Base-by-base conservation (phyloP, 2,329 filamentous ascomycete species). In the Neoscytalidium dimidiatum region DNA sequence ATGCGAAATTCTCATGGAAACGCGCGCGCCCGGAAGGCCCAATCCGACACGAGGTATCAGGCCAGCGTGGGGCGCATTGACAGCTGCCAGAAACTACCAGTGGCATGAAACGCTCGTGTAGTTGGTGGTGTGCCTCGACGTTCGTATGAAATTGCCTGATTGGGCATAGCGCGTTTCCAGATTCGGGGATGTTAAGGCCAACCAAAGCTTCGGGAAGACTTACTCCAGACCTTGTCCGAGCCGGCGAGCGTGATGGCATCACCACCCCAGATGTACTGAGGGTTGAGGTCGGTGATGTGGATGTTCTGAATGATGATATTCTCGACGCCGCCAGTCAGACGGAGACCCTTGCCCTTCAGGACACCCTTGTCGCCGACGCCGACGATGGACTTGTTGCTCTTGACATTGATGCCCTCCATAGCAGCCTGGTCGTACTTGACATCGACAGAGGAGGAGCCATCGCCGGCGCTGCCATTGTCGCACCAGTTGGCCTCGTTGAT, bases 261-360 rank as follows among this genome's bases (percentile, higher is more conserved):
- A 41, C 77, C 77, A 23, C 77, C 76, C 76, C 76, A 79, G 9
- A 78, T 74, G 38, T 77, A 72, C 48, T 76, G 65, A 0, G 77
- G 76, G 70, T 79, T 79, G 33, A 78, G 69, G 43, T 73, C 72
- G 21, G 72, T 76, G 68, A 79, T 74, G 44, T 73, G 71, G n/a
- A 81, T 70, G 66, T 80, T 80, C 68, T 81, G 76, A 65, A 81
- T 75, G 67, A 75, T 74, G n/a, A 79, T 68, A 65, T 80, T 80
- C 60, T 68, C 71, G 4, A 70, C 74, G 21, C 72, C 73, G 43
- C 68, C 70, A n/a, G 68, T 68, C 26, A 82, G 69, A 0, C 73
- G 71, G 4, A 82, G 71, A 13, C 79, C 79, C 67, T 79, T 81
- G 60, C 80, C 80, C 33, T 75, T 76, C 53, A 82, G 74, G 2